These are phyloP conservation scores for Fraxinus dipetala DNA, from an alignment of 305 asterid genomes.

Conservation along the genomic window DNA sequence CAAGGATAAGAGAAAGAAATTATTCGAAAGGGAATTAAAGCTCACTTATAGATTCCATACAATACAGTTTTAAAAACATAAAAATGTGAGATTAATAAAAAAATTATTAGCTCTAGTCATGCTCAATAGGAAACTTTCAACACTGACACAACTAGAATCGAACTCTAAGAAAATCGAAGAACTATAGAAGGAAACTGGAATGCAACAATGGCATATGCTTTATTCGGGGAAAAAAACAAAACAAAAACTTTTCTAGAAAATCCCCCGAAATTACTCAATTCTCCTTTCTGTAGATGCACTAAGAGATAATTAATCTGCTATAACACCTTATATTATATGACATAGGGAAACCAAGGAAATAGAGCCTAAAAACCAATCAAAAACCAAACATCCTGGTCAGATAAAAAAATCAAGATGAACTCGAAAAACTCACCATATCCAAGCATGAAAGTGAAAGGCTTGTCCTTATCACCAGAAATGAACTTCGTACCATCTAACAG, in stretches of 20 bases:
- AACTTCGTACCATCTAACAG: slow-evolving; percentile 49
- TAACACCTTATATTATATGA: background rate
- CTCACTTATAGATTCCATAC: background rate
- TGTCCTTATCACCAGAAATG: slow-evolving; percentile 43
- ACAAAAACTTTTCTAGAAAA: background rate
- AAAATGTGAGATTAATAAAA: background rate
- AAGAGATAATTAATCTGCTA: background rate
- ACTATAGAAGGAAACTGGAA: background rate
- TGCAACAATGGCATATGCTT: background rate
- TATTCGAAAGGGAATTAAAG: background rate
- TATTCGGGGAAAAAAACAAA: background rate
- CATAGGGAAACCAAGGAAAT: background rate
- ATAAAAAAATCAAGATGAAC: background rate
- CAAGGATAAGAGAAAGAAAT: too few species aligned
- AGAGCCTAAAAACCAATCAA: background rate
- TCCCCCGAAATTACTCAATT: background rate
- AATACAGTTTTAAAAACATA: background rate
- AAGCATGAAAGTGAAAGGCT: slow-evolving; percentile 52
- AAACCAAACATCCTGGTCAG: background rate
- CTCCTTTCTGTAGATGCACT: background rate
- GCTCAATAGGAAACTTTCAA: background rate
- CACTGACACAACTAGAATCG: background rate
- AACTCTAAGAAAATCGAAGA: background rate
- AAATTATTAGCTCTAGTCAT: background rate
- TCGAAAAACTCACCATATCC: slow-evolving; percentile 45